These are phyloP conservation scores for Penicillium palitans DNA, from an alignment of 2,329 filamentous ascomycete species.

Conservation along the genomic window DNA sequence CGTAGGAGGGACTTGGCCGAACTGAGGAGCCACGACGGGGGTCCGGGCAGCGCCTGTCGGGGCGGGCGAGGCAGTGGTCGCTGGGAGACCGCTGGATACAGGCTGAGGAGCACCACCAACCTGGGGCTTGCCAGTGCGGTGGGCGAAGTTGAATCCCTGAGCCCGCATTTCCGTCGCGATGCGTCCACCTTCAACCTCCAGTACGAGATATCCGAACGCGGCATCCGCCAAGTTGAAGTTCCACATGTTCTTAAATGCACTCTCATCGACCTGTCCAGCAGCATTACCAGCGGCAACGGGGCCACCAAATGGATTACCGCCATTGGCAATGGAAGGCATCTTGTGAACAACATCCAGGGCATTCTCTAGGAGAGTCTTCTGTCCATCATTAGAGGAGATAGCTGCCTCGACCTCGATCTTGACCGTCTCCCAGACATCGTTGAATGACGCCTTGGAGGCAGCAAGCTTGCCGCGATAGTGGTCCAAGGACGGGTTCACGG, in stretches of 20 bases:
- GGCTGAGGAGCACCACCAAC: constrained; percentile 33
- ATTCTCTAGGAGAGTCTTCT: constrained; percentile 87
- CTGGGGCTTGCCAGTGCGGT: constrained; percentile 80
- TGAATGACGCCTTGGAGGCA: constrained; percentile 96
- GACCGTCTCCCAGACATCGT: constrained; percentile 99
- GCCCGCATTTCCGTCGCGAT: constrained; percentile 99
- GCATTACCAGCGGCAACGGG: constrained; percentile 68
- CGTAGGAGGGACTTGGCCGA: constrained; percentile 43
- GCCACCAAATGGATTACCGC: constrained; percentile 94
- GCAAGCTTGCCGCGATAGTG: constrained; percentile 98
- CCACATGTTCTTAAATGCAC: constrained; percentile 99
- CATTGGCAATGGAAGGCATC: constrained; percentile 93
- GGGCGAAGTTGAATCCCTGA: constrained; percentile 98
- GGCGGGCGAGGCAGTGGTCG: constrained; percentile 38
- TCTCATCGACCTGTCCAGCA: constrained; percentile 92
- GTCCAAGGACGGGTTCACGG: constrained; percentile 94
- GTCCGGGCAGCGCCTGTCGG: constrained; percentile 40
- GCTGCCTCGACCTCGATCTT: constrained; percentile 94
- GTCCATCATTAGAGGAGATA: constrained; percentile 88
- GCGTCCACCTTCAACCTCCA: constrained; percentile 91
- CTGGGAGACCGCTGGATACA: constrained; percentile 29
- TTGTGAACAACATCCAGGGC: constrained; percentile 93
- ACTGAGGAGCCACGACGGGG: constrained; percentile 41
- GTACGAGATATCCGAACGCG: constrained; percentile 90
- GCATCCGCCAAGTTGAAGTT: constrained; percentile 99